A percentile compares a stretch with the other conserved stretches of the same genome.
Evolutionary conservation across 2,329 filamentous ascomycete species (phyloP).

Genomic region (Alternaria infectoria): DNA sequence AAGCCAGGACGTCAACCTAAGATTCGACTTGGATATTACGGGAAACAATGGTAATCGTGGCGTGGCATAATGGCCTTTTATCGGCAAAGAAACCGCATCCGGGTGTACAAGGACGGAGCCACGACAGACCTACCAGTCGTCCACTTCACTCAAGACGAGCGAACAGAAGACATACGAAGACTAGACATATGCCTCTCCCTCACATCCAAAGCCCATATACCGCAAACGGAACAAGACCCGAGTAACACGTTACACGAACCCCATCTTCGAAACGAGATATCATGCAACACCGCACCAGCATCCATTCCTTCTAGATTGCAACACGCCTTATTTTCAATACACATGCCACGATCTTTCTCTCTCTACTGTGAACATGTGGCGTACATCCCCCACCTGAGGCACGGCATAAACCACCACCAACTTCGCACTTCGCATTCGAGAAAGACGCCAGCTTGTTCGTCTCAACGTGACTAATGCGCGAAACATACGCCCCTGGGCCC

Average conservation of each 20-base stretch:
- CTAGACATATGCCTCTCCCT: not conserved
- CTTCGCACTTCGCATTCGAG: not conserved
- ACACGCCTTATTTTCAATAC: not conserved
- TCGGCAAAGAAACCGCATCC: no score
- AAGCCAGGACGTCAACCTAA: no score
- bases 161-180: no score
- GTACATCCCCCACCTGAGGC: not conserved
- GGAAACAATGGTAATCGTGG: no score
- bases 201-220: not conserved
- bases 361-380: not conserved
- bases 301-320: not conserved
- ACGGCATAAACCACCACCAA: not conserved
- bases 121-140: no score
- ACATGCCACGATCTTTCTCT: no score
- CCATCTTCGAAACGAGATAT: not conserved
- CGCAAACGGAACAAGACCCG: not conserved
- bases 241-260: not conserved
- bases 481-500: not conserved
- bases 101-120: no score
- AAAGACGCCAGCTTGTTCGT: not conserved
- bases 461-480: not conserved
- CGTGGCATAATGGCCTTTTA: no score
- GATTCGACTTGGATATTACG: no score
- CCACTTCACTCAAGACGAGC: no score
- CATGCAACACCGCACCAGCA: not conserved